These are phyloP conservation scores for Plasmodium falciparum DNA, from an alignment of 169 alveolate genomes.

Conservation along the genomic window DNA sequence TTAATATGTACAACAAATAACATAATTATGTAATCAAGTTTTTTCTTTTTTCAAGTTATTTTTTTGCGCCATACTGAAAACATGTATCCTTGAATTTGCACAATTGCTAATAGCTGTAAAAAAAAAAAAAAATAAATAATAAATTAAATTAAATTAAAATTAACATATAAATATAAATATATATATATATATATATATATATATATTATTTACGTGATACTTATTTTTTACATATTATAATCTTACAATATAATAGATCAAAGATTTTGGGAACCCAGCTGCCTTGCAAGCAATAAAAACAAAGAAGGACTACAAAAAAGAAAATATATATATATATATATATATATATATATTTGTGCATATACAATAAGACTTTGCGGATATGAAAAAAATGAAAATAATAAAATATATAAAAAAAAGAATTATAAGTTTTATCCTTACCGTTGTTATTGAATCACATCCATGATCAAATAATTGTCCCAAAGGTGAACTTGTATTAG, in stretches of 20 bases:
- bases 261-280: constrained; percentile 26
- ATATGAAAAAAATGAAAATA: constrained; percentile 4
- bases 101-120: constrained; percentile 20
- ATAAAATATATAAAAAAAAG: constrained; percentile 4
- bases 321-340: no score
- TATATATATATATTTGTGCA: no score
- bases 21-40: not conserved
- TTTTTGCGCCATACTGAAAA: constrained; percentile 18
- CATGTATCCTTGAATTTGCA: constrained; percentile 28
- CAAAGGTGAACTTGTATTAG: constrained; percentile 87
- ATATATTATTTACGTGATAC: not conserved
- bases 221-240: constrained; percentile 9
- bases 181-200: not conserved
- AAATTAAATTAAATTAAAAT: not conserved
- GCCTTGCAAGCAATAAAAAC: constrained; percentile 27
- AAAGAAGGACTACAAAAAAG: constrained; percentile 36
- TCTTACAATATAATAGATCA: constrained; percentile 10
- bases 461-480: constrained; percentile 95
- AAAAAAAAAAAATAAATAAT: no score
- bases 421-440: constrained; percentile 8
- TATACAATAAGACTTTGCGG: not conserved
- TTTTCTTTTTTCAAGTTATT: not conserved
- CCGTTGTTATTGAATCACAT: constrained; percentile 87
- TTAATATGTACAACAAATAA: not conserved
- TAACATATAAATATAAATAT: not conserved